Evolutionary conservation across 2,329 filamentous ascomycete species (phyloP), one percentile per base, ranked within the genome.

Genomic region (Penicillium expansum): DNA sequence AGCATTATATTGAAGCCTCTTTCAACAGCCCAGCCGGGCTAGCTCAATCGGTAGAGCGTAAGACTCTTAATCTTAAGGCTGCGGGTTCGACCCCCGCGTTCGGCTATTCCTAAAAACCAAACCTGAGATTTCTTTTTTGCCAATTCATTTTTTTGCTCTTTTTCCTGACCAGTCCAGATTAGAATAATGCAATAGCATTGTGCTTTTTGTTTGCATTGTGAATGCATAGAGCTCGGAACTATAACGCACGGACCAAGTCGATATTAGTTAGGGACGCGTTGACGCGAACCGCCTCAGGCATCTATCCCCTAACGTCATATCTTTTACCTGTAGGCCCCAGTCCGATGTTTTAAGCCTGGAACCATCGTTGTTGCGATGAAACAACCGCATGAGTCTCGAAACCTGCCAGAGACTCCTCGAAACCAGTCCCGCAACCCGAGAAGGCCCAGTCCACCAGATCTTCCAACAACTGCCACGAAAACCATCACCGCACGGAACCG

Each of bases 11-110:
- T 0, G 9, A 3, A 6, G 1, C 4, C 1, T 4, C 2, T 5
- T 30, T 7, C n/a, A 55, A 50, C 37, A 50, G 52, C 33, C 45
- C 44, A 58, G n/a, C n/a, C 70, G 69, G 75, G 75, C 72, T 78
- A 77, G 76, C 76, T 78, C 76, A 79, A 78, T 78, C 75, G 76
- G 69, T 75, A 79, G 72, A 74, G 72, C 73, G 56, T 55, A 56
- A 51, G 50, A 44, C 50, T 58, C 52, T 57, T 61, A 61, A 65
- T 61, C 59, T 60, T 62, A 73, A 72, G 71, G 71, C 63, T 74
- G 73, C 70, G 73, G 71, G 73, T 74, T 75, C 73, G 69, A 75
- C 67, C 73, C 72, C 72, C 73, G 69, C 72, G 71, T 75, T 73
- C 65, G 73, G 71, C 71, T 74, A 58, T 66, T 65, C 59, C 61